phyloP scores from a whole-genome alignment of 495 filamentous ascomycete genomes.

The Penicillium robsamsonii region DNA sequence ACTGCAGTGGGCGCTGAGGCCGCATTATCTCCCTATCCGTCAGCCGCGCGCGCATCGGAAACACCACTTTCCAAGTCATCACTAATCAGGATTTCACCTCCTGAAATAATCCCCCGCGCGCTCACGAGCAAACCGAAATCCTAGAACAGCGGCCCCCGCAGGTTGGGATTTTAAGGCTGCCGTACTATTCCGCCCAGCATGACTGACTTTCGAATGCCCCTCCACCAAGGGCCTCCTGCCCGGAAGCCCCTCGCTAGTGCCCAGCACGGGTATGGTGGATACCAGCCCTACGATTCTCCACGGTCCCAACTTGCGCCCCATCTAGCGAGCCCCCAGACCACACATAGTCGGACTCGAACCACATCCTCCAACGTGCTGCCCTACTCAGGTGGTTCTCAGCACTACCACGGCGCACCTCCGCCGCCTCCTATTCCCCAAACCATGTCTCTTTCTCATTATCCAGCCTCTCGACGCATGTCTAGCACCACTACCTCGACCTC shows the following conservation, averaged over 20 bases:
- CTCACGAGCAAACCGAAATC: constrained; percentile 2
- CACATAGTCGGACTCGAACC: constrained; percentile 56
- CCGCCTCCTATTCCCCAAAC: constrained; percentile 24
- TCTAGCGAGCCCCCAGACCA: constrained; percentile 29
- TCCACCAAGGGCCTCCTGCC: constrained; percentile 37
- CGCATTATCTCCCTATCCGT: constrained; percentile 21
- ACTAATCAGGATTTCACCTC: background rate
- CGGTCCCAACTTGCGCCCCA: constrained; percentile 34
- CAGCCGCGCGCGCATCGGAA: constrained; percentile 27
- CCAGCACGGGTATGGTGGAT: constrained; percentile 31
- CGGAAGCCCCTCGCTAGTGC: constrained; percentile 35
- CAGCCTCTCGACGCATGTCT: constrained; percentile 63
- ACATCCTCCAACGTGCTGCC: constrained; percentile 61
- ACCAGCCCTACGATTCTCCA: constrained; percentile 35
- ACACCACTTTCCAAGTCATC: constrained; percentile 10
- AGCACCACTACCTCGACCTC: constrained; percentile 70
- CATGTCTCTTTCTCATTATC: constrained; percentile 31
- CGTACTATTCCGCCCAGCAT: constrained; percentile 36
- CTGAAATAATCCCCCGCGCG: background rate
- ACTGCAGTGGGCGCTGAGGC: constrained; percentile 24
- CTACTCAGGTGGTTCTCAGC: constrained; percentile 31
- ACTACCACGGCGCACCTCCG: constrained; percentile 28
- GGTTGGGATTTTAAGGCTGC: constrained; percentile 28
- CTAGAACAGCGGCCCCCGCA: constrained; percentile 1
- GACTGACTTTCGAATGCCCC: constrained; percentile 45